phyloP scores from a whole-genome alignment of 2,329 filamentous ascomycete species.

The Trichoderma oligosporum region DNA sequence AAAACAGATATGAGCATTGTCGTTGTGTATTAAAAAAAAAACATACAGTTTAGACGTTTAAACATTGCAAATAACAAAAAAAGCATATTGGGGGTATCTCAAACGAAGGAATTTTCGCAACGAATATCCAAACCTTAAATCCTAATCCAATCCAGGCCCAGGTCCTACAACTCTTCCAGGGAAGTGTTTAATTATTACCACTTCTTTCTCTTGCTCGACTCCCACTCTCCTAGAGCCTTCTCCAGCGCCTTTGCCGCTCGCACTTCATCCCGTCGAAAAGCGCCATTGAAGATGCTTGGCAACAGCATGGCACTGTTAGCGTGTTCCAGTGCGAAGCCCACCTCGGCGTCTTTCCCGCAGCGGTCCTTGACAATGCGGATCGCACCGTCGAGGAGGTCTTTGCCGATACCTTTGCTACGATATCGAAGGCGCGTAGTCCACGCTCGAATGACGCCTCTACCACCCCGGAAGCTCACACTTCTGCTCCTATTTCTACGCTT shows the following conservation, averaged over 20 bases:
- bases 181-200: constrained; percentile 32
- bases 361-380: constrained; percentile 63
- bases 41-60: too few species aligned
- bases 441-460: constrained; percentile 68
- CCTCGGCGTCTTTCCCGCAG: constrained; percentile 62
- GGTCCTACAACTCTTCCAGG: constrained; percentile 8
- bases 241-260: constrained; percentile 53
- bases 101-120: constrained; percentile 21
- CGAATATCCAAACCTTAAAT: constrained; percentile 2
- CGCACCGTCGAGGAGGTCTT: constrained; percentile 68
- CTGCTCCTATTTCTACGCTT: constrained; percentile 40
- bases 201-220: constrained; percentile 46
- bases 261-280: constrained; percentile 57
- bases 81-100: constrained; percentile 28
- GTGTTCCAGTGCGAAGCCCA: constrained; percentile 73
- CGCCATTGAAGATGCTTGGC: constrained; percentile 58
- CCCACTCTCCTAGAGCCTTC: constrained; percentile 47
- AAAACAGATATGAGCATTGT: not conserved
- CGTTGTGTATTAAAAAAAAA: not conserved
- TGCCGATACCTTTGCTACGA: constrained; percentile 67
- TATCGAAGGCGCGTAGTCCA: constrained; percentile 75
- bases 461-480: constrained; percentile 47
- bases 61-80: not conserved
- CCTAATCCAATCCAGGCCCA: not conserved
- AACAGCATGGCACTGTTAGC: constrained; percentile 67